Conservation (phyloP, 2,329 filamentous ascomycete genomes). For the Tolypocladium amazonense region DNA sequence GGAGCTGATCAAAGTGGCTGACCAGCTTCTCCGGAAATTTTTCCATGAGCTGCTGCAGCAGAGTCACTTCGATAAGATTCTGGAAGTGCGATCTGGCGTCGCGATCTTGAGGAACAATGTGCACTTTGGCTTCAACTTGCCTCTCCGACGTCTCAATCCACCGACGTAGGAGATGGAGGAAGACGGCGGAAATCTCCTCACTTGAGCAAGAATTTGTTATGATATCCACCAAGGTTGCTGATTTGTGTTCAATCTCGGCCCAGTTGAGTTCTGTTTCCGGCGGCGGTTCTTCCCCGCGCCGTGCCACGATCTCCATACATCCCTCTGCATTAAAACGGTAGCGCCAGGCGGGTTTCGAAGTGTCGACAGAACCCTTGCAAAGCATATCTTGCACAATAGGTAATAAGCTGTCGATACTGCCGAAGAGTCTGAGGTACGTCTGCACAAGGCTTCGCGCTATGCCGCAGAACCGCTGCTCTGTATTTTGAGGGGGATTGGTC, state of each 20-base stretch:
- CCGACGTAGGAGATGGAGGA: slow-evolving; percentile 45
- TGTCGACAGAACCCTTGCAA: slow-evolving; percentile 35
- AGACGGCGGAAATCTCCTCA: slow-evolving; percentile 48
- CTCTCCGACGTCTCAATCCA: slow-evolving; percentile 37
- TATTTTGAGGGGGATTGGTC: slow-evolving; percentile 19
- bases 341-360: slow-evolving; percentile 33
- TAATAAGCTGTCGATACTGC: slow-evolving; percentile 36
- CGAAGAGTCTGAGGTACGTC: slow-evolving; percentile 47
- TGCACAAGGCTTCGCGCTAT: slow-evolving; percentile 41
- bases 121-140: slow-evolving; percentile 12
- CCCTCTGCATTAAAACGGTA: slow-evolving; percentile 35
- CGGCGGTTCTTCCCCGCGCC: slow-evolving; percentile 9
- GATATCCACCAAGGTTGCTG: slow-evolving; percentile 35
- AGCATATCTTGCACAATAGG: slow-evolving; percentile 43
- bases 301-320: slow-evolving; percentile 39
- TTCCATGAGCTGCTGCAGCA: slow-evolving; percentile 56
- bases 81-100: slow-evolving; percentile 28
- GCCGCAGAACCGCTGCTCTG: slow-evolving; percentile 28
- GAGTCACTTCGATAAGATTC: slow-evolving; percentile 45
- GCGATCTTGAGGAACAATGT: slow-evolving; percentile 18
- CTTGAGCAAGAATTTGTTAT: slow-evolving; percentile 39
- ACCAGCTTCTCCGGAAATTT: slow-evolving; percentile 53
- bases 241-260: slow-evolving; percentile 35
- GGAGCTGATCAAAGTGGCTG: slow-evolving; percentile 50
- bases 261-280: slow-evolving; percentile 23